Evolutionary conservation across 257 asterid genomes (phyloP).

Genomic region (Solanum bulbocastanum): DNA sequence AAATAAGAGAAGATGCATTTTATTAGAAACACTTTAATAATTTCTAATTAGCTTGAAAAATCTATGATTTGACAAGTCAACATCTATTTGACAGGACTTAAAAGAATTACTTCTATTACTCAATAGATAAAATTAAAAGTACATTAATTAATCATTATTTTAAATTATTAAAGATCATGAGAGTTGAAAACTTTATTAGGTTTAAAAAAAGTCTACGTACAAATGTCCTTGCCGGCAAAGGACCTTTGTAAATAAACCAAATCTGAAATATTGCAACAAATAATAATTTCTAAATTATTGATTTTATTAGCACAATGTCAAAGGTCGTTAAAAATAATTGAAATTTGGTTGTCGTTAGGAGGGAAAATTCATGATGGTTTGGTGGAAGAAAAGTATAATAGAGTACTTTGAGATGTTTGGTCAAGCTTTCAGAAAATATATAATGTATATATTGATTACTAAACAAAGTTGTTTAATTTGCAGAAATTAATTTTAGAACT

Average conservation of each 20-base stretch:
- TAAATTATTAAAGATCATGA: neutral
- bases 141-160: neutral
- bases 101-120: neutral
- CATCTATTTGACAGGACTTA: neutral
- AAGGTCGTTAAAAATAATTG: slow-evolving; percentile 12
- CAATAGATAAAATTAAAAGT: neutral
- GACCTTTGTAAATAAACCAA: neutral
- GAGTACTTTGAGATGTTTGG: neutral
- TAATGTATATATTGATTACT: neutral
- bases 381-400: neutral
- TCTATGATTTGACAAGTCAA: neutral
- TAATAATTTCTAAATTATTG: neutral
- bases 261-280: neutral
- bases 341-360: neutral
- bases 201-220: neutral
- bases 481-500: neutral
- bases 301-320: neutral
- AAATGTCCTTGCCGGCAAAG: neutral
- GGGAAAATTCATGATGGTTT: slow-evolving; percentile 6
- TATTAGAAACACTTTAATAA: neutral
- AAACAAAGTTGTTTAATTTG: neutral
- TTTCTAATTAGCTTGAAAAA: neutral
- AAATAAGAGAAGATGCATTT: neutral
- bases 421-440: neutral
- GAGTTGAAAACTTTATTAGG: slow-evolving; percentile 2